A percentile compares a stretch with the other conserved stretches of the same genome.
Evolutionary conservation across 495 filamentous ascomycete species (phyloP).

Genomic region (Wilcoxina mikolae): DNA sequence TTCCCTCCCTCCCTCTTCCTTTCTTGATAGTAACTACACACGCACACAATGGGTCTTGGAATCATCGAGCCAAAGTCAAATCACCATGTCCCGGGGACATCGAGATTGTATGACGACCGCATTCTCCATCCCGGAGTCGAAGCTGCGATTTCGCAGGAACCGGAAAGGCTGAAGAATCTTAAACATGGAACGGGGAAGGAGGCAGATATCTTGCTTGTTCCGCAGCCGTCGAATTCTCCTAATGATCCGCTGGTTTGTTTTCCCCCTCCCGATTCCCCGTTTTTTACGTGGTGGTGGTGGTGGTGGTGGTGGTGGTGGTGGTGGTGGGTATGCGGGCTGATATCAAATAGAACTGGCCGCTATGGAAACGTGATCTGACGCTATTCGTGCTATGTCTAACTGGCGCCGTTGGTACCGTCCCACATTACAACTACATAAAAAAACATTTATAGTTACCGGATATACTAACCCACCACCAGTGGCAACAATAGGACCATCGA

Average conservation of each 20-base stretch:
- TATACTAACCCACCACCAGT: constrained; percentile 10
- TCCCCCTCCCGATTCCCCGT: neutral
- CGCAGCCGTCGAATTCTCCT: constrained; percentile 40
- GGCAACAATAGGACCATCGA: constrained; percentile 28
- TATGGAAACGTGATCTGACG: constrained; percentile 41
- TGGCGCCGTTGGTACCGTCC: constrained; percentile 34
- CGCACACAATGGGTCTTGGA: constrained; percentile 31
- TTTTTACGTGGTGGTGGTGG: too few relatives aligned
- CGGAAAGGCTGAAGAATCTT: constrained; percentile 21
- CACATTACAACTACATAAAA: neutral
- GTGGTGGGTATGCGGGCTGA: constrained; percentile 14
- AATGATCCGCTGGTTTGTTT: constrained; percentile 39
- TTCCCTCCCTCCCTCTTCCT: neutral
- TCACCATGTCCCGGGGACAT: constrained; percentile 38
- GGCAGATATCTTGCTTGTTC: constrained; percentile 37
- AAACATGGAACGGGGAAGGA: constrained; percentile 38
- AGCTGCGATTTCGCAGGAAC: constrained; percentile 6
- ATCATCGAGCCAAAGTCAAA: constrained; percentile 33
- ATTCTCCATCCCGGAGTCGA: constrained; percentile 1
- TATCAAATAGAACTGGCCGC: constrained; percentile 34
- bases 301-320: too few relatives aligned
- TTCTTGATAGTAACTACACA: too few relatives aligned
- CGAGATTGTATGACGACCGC: constrained; percentile 28
- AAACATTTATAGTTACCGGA: neutral
- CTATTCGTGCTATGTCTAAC: constrained; percentile 40